These are phyloP conservation scores for Cyclotella cryptica DNA, from an alignment of 108 stramenopile genomes.

Conservation along the genomic window DNA sequence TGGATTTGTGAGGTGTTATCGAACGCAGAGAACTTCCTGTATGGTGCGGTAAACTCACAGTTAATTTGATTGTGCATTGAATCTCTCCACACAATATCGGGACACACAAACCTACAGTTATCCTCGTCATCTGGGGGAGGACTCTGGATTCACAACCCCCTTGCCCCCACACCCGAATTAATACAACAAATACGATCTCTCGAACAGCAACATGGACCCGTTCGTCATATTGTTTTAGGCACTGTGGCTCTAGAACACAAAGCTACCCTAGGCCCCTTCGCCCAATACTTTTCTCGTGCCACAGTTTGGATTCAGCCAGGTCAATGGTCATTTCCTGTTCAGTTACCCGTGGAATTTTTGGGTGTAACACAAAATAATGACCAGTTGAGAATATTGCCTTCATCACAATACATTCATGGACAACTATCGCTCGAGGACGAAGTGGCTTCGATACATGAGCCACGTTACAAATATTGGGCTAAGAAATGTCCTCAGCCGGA, in stretches of 20 bases:
- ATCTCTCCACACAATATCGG: neutral
- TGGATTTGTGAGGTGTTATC: too few relatives aligned
- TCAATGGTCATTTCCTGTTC: conserved; percentile 85
- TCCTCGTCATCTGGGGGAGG: neutral
- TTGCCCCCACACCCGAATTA: conserved; percentile 91
- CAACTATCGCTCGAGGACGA: conserved; percentile 38
- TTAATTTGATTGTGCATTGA: neutral
- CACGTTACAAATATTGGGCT: conserved; percentile 45
- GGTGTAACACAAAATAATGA: conserved; percentile 67
- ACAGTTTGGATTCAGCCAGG: conserved; percentile 89
- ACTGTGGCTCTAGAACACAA: conserved; percentile 94
- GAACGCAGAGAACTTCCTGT: too few relatives aligned
- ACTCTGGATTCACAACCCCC: conserved; percentile 74
- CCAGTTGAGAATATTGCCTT: conserved; percentile 63
- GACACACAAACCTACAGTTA: neutral
- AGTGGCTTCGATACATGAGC: conserved; percentile 9
- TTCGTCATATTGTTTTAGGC: conserved; percentile 88
- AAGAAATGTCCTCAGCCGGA: conserved; percentile 61
- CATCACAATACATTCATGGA: conserved; percentile 40
- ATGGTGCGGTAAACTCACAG: too few relatives aligned
- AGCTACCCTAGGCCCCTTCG: conserved; percentile 87
- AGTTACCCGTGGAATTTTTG: conserved; percentile 74
- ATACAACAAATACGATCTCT: conserved; percentile 68
- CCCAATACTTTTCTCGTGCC: conserved; percentile 78
- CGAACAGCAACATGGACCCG: conserved; percentile 76